Percentiles rank a stretch among this genome's conserved stretches.
phyloP scores from a whole-genome alignment of 495 filamentous ascomycete species.

The Daldinia grandis region DNA sequence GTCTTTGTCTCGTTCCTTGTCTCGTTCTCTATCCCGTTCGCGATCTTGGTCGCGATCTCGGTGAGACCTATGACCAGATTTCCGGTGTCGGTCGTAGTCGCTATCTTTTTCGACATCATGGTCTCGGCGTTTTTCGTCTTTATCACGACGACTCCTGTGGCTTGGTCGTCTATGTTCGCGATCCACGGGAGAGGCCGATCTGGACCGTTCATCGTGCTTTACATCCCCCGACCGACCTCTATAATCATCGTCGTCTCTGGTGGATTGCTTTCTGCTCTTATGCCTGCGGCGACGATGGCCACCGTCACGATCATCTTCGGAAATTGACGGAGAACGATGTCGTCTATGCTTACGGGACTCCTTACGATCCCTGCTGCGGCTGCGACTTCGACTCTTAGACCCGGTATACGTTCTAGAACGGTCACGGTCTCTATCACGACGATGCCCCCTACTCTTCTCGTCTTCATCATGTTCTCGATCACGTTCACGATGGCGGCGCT shows the following conservation, averaged over 20 bases:
- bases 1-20: constrained; percentile 57
- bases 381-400: constrained; percentile 46
- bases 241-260: constrained; percentile 49
- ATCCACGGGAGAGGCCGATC: constrained; percentile 62
- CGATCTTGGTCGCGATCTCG: constrained; percentile 55
- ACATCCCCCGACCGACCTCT: constrained; percentile 46
- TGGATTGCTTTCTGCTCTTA: constrained; percentile 55
- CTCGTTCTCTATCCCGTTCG: constrained; percentile 58
- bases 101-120: constrained; percentile 54
- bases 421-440: constrained; percentile 43
- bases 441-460: constrained; percentile 36
- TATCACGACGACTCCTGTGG: constrained; percentile 60
- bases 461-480: constrained; percentile 47
- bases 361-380: constrained; percentile 59
- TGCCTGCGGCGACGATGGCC: constrained; percentile 59
- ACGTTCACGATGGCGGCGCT: constrained; percentile 45
- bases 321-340: constrained; percentile 63
- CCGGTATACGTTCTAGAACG: constrained; percentile 39
- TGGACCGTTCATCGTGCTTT: constrained; percentile 56
- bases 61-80: constrained; percentile 55
- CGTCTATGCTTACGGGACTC: constrained; percentile 63
- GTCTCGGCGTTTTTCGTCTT: constrained; percentile 55
- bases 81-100: constrained; percentile 49
- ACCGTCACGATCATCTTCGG: constrained; percentile 60
- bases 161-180: constrained; percentile 57